Percentiles rank a stretch among this genome's conserved stretches.
phyloP scores from a whole-genome alignment of 139 green algal species.

The Chlorella sp. region DNA sequence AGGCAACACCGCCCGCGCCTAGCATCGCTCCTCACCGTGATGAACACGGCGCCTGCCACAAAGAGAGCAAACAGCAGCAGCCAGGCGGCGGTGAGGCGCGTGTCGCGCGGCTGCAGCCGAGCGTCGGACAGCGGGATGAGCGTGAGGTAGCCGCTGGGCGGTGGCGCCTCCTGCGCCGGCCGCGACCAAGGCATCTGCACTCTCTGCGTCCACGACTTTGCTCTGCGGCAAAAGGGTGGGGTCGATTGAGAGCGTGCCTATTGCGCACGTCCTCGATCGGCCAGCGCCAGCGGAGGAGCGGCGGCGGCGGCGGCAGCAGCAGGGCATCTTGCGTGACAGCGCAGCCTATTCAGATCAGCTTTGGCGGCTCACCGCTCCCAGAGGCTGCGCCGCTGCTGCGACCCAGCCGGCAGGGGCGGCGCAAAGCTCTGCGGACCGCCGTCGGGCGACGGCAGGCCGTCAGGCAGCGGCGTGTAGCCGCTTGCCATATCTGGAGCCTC shows the following conservation, averaged over 20 bases:
- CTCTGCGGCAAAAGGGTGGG: background rate
- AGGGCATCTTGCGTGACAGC: background rate
- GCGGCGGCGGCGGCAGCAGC: background rate
- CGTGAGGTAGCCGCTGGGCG: slow-evolving; percentile 65
- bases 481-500: background rate
- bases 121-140: slow-evolving; percentile 68
- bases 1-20: too few relatives aligned
- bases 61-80: slow-evolving; percentile 62
- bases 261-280: background rate
- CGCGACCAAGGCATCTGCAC: background rate
- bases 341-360: background rate
- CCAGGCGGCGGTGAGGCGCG: slow-evolving; percentile 39
- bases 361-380: slow-evolving; percentile 1
- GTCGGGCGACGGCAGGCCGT: slow-evolving; percentile 14
- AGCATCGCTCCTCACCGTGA: slow-evolving; percentile 49
- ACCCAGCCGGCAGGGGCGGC: slow-evolving; percentile 3
- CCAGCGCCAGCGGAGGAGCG: background rate
- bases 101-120: slow-evolving; percentile 46
- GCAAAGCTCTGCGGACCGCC: background rate
- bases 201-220: background rate
- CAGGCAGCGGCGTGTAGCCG: slow-evolving; percentile 9
- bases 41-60: slow-evolving; percentile 57
- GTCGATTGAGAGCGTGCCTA: too few relatives aligned
- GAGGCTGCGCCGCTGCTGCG: background rate
- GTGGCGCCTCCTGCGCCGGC: slow-evolving; percentile 15